A percentile compares a stretch with the other conserved stretches of the same genome.
Evolutionary conservation across 306 rosid genomes (phyloP).

Genomic region (Fragaria ananassa): DNA sequence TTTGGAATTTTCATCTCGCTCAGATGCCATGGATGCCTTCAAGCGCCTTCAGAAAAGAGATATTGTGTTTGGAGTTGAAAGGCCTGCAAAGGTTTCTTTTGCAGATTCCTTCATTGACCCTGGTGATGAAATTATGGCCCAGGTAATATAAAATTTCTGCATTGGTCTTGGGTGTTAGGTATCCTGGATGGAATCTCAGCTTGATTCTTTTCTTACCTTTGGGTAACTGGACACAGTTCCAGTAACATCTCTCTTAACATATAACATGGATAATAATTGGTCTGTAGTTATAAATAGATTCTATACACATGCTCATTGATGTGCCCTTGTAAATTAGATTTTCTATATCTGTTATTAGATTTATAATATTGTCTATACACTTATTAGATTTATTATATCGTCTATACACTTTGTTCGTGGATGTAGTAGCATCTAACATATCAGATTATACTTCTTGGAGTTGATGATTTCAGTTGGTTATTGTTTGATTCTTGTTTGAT

Average conservation of each 20-base stretch:
- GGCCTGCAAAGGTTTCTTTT: conserved; percentile 97
- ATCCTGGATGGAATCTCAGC: not conserved
- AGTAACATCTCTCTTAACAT: not conserved
- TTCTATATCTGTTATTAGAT: not conserved
- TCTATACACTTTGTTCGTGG: not conserved
- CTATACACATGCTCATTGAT: not conserved
- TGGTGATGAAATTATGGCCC: conserved; percentile 95
- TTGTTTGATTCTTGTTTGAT: not conserved
- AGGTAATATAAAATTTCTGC: conserved; percentile 57
- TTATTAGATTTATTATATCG: not conserved
- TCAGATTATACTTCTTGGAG: not conserved
- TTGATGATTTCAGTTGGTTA: not conserved
- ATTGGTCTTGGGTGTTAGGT: conserved; percentile 8
- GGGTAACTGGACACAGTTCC: conserved; percentile 7
- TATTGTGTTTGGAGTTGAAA: conserved; percentile 91
- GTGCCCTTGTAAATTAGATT: not conserved
- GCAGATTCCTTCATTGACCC: conserved; percentile 98
- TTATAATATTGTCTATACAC: not conserved
- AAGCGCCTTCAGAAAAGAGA: conserved; percentile 92
- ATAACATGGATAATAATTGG: not conserved
- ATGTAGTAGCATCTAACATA: not conserved
- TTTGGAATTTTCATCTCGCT: conserved; percentile 85
- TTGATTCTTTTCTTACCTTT: conserved; percentile 11
- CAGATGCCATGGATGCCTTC: conserved; percentile 99
- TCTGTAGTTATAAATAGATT: not conserved